phyloP scores from a whole-genome alignment of 108 stramenopile genomes.

The Skeletonema menzelii region DNA sequence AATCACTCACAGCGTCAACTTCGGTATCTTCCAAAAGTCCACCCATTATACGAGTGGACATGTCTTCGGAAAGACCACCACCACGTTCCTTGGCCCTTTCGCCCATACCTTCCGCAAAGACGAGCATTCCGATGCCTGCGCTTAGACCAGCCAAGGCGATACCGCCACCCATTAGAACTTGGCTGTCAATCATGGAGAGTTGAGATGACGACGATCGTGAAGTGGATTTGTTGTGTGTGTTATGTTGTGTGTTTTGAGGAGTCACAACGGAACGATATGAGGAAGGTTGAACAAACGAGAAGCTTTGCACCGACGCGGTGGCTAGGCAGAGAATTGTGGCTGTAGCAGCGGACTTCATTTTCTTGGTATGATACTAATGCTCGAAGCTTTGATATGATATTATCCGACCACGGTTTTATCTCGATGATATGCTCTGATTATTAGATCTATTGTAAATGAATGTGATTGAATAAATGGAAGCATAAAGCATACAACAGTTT shows the following conservation, averaged over 20 bases:
- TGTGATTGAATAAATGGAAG: too few species aligned
- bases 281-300: constrained; percentile 2
- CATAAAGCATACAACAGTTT: too few species aligned
- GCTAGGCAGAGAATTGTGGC: neutral
- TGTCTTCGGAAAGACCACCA: constrained; percentile 71
- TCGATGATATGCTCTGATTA: neutral
- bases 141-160: constrained; percentile 72
- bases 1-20: constrained; percentile 73
- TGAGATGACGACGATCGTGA: constrained; percentile 11
- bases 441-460: too few species aligned
- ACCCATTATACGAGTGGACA: constrained; percentile 73
- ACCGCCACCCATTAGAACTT: constrained; percentile 61
- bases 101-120: constrained; percentile 80
- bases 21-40: constrained; percentile 86
- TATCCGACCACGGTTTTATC: neutral
- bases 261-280: neutral
- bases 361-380: neutral
- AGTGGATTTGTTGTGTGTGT: neutral
- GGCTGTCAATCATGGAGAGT: constrained; percentile 39
- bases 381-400: neutral
- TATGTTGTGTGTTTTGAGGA: neutral
- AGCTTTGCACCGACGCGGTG: constrained; percentile 2
- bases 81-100: constrained; percentile 81
- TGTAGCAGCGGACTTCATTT: neutral
- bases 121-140: constrained; percentile 72